Conservation (phyloP, 2,329 filamentous ascomycete genomes). For the Fusarium papillatum region DNA sequence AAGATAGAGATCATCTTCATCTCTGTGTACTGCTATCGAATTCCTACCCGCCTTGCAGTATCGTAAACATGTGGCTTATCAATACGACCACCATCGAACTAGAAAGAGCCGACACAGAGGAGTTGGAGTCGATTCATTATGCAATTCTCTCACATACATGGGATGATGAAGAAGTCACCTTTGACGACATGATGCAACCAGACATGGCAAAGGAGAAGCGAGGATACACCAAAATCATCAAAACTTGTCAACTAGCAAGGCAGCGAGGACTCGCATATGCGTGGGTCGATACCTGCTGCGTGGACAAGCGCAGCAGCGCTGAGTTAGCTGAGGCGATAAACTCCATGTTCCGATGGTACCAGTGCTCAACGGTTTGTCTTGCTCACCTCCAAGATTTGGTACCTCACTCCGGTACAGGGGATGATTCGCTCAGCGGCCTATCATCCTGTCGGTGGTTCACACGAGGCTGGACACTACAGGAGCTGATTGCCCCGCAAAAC, state of each 20-base stretch:
- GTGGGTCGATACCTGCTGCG: neutral
- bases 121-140: neutral
- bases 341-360: neutral
- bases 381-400: neutral
- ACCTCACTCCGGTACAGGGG: neutral
- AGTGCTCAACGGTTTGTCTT: neutral
- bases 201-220: neutral
- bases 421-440: neutral
- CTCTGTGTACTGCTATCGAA: neutral
- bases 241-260: neutral
- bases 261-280: neutral
- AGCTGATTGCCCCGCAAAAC: neutral
- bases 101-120: neutral
- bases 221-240: neutral
- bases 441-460: neutral
- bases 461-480: neutral
- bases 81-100: neutral
- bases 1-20: neutral
- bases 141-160: neutral
- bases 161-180: neutral
- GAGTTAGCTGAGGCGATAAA: neutral
- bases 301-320: neutral
- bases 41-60: neutral
- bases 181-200: neutral
- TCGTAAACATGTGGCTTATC: neutral